Base-by-base conservation (phyloP, 345 rosid genomes). In the Salix exigua region DNA sequence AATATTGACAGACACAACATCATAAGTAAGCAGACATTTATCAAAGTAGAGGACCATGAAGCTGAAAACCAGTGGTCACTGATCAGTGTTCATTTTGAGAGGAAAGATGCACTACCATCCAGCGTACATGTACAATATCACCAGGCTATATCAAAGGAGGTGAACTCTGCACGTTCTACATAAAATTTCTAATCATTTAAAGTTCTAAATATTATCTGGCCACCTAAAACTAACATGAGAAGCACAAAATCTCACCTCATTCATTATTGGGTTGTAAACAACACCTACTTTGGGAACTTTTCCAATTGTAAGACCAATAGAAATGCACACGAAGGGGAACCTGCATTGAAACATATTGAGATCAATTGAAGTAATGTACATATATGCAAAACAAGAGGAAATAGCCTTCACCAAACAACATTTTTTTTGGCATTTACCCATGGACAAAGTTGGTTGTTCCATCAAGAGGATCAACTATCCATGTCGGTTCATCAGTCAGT, bases 381-480 rank as follows among this genome's bases (percentile, higher is more conserved):
- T 48, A 42, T 25, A 44, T 55, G 2, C 8, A 71, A 73, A 18
- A 7, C 68, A 71, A 44, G 30, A 78, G 66, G 16, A 70, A 61
- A 86, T 31, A 46, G 58, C 19, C 65, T 42, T 72, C 38, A 66
- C 48, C 35, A 30, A 81, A 62, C 60, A 69, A 6, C 6, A 35
- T 5, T 6, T 35, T 35, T 35, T 35, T 35, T 5, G 37, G 48
- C 58, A 67, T 62, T 83, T 86, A 93, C 99, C 97, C 97, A 66
- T 96, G 99, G 77, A 96, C 99, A 76, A 96, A 96, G 77, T 93
- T 96, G 19, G 98, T 92, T 18, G 99, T 96, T 83, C 98, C 99
- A 82, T 96, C 99, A 82, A 96, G 97, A 80, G 99, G 99, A 83
- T 96, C 99, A 79, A 96, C 97, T 42, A 96, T 91, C 99, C 99